phyloP scores from a whole-genome alignment of 768 basidiomycete species.

The Strobilomyces dryophilus region DNA sequence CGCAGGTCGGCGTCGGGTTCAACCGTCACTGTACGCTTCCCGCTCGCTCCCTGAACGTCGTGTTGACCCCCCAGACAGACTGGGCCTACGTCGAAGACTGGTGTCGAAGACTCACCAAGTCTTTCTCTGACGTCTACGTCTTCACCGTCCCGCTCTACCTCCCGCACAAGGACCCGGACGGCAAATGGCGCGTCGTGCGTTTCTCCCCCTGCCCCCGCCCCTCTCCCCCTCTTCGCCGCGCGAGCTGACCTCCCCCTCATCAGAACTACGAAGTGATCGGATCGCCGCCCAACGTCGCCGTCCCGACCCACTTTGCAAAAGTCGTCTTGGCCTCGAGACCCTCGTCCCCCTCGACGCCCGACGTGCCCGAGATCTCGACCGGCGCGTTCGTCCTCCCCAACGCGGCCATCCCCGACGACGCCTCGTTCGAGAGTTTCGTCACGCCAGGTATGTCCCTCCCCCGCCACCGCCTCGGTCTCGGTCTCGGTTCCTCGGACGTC shows the following conservation, averaged over 20 bases:
- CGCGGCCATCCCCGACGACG: constrained; percentile 82
- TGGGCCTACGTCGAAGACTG: constrained; percentile 98
- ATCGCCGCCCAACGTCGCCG: constrained; percentile 80
- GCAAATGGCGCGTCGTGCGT: constrained; percentile 93
- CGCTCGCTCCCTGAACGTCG: background rate
- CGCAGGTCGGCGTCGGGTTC: constrained; percentile 97
- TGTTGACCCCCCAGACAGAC: constrained; percentile 42
- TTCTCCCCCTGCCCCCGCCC: background rate
- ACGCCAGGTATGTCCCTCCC: constrained; percentile 58
- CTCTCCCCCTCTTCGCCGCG: background rate
- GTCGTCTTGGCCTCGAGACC: constrained; percentile 81
- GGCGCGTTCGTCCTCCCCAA: constrained; percentile 98
- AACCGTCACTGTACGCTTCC: constrained; percentile 79
- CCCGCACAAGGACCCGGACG: constrained; percentile 78
- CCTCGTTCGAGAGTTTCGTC: constrained; percentile 74
- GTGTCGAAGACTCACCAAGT: constrained; percentile 84
- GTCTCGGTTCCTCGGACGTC: too few relatives aligned
- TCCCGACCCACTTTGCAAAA: constrained; percentile 98
- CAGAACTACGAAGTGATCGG: constrained; percentile 96
- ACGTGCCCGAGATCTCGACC: constrained; percentile 71
- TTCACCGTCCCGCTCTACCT: constrained; percentile 98
- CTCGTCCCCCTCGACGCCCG: constrained; percentile 65
- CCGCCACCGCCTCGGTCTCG: background rate
- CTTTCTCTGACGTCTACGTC: constrained; percentile 92
- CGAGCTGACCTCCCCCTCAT: background rate